These are phyloP conservation scores for Malassezia restricta DNA, from an alignment of 1,284 basidiomycete species.

Conservation along the genomic window DNA sequence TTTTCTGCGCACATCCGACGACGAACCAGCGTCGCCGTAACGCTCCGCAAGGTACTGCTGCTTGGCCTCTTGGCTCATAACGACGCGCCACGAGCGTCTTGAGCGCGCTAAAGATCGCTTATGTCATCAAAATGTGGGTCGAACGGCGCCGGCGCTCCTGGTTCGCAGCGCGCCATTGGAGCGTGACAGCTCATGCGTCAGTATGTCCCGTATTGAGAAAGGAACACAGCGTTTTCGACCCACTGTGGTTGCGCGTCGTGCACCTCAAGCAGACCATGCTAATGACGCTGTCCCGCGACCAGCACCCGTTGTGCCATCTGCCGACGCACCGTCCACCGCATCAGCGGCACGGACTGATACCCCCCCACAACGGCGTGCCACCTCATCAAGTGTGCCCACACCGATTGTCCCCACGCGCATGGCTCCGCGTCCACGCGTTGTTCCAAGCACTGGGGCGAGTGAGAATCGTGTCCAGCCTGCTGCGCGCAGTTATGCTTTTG, in stretches of 20 bases:
- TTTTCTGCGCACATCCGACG: not conserved
- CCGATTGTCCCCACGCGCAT: not conserved
- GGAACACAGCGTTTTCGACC: conserved; percentile 16
- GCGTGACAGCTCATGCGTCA: too few species aligned
- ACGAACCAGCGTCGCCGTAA: conserved; percentile 50
- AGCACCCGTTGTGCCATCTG: not conserved
- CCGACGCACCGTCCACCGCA: too few species aligned
- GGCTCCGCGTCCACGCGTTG: not conserved
- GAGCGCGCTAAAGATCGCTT: too few species aligned
- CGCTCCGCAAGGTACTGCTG: conserved; percentile 51
- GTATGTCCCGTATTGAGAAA: conserved; percentile 17
- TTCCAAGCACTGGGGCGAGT: too few species aligned
- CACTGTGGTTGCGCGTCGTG: conserved; percentile 1
- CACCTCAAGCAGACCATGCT: not conserved
- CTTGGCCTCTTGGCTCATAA: too few species aligned
- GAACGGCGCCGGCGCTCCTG: too few species aligned
- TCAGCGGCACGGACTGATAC: too few species aligned
- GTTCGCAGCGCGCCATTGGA: too few species aligned
- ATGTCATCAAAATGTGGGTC: too few species aligned
- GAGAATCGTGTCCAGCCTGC: not conserved
- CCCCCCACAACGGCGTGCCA: too few species aligned
- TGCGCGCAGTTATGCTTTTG: conserved; percentile 14
- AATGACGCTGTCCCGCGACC: not conserved
- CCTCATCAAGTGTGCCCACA: too few species aligned
- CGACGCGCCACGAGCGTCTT: too few species aligned